Percentiles rank a stretch among this genome's conserved stretches.
Conservation (phyloP, 805 yeast species). For the Sugiyamaella boreocaroliniensis region DNA sequence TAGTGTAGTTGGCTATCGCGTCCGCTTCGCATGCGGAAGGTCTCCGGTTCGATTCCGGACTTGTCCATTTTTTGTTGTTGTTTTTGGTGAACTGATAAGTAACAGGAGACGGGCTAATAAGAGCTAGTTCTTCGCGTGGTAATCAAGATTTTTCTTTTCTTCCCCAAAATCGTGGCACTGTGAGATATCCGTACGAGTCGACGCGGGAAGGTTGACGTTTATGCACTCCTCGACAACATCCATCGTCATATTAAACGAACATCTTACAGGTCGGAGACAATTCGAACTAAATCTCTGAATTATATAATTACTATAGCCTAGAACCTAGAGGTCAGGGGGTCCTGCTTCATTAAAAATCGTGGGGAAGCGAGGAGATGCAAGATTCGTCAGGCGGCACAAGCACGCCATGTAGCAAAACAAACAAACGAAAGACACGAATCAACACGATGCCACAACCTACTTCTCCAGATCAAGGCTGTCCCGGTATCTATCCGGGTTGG, state of each 20-base stretch:
- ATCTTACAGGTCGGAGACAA: too few species aligned
- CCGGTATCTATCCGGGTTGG: conserved; percentile 36
- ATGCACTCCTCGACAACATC: too few species aligned
- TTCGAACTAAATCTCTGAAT: background rate
- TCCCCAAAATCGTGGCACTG: too few species aligned
- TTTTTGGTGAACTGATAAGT: too few species aligned
- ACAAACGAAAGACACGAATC: background rate
- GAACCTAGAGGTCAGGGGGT: background rate
- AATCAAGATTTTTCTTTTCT: background rate
- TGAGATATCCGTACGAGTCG: too few species aligned
- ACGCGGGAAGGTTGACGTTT: too few species aligned
- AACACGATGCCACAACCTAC: conserved; percentile 1
- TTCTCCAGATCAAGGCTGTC: conserved; percentile 6
- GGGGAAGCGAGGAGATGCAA: background rate
- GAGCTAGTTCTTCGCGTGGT: background rate
- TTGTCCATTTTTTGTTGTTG: conserved; percentile 24
- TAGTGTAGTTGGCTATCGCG: conserved; percentile 31
- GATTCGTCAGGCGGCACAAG: background rate
- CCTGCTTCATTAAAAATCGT: background rate
- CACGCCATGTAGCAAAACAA: background rate
- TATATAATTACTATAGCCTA: background rate
- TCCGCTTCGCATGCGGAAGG: conserved; percentile 34
- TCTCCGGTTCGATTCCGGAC: conserved; percentile 34
- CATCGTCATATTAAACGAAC: too few species aligned
- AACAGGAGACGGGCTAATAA: background rate